Evolutionary conservation across 768 basidiomycete genomes (phyloP).

Genomic region (Amanita molliuscula): DNA sequence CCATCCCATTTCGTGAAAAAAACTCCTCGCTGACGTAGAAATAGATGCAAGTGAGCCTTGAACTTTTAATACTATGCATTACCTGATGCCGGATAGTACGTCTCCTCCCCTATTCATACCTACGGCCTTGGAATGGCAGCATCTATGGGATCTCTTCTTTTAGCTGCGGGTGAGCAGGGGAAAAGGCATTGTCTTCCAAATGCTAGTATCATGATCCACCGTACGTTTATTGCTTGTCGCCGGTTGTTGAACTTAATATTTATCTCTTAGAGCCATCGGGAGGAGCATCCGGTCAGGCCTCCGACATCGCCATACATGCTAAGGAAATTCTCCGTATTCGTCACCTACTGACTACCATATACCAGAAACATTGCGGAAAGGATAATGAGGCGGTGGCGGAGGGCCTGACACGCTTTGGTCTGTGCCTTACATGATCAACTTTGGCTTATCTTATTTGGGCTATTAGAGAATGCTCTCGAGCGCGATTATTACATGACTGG

Average conservation of each 20-base stretch:
- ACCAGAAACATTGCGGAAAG: conserved; percentile 75
- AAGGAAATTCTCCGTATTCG: conserved; percentile 91
- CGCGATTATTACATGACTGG: conserved; percentile 96
- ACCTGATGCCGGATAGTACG: conserved; percentile 47
- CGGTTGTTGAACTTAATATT: conserved; percentile 1
- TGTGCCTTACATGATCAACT: conserved; percentile 15
- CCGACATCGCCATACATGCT: conserved; percentile 96
- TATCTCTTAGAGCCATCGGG: conserved; percentile 77
- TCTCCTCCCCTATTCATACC: conserved; percentile 91
- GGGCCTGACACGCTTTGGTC: conserved; percentile 74
- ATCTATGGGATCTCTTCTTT: conserved; percentile 90
- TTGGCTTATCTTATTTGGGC: conserved; percentile 15
- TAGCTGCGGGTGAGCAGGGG: conserved; percentile 85
- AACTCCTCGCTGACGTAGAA: conserved; percentile 23
- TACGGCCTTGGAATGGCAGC: conserved; percentile 94
- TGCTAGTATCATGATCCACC: conserved; percentile 97
- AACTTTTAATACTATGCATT: conserved; percentile 10
- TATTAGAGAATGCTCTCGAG: conserved; percentile 77
- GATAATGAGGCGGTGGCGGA: conserved; percentile 52
- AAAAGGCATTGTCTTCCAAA: conserved; percentile 90
- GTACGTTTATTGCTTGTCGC: conserved; percentile 31
- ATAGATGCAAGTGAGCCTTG: conserved; percentile 7
- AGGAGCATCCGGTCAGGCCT: conserved; percentile 90
- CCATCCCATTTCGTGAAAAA: conserved; percentile 58
- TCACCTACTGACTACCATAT: conserved; percentile 75